Conservation (phyloP, 371 early-diverging fungal genomes). For the Circinella minor region DNA sequence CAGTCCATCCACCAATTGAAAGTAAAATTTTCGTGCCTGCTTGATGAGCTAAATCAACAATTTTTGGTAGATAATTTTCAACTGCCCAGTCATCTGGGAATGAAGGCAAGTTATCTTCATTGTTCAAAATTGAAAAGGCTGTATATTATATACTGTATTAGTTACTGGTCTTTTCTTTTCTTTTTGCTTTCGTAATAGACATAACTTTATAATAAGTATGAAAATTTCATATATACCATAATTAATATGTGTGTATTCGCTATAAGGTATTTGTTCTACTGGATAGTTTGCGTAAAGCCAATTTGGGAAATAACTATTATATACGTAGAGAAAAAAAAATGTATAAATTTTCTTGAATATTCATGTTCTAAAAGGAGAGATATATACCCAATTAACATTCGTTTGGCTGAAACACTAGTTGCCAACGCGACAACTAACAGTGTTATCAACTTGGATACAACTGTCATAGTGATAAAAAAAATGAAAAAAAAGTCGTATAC, state of each 20-base stretch:
- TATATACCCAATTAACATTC: constrained; percentile 42
- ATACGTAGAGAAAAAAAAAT: too few species aligned
- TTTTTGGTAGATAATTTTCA: constrained; percentile 41
- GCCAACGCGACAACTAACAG: constrained; percentile 23
- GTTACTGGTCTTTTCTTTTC: background rate
- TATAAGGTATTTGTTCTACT: constrained; percentile 44
- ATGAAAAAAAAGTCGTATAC: background rate
- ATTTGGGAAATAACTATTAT: constrained; percentile 59
- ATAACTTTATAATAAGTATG: too few species aligned
- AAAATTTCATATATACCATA: constrained; percentile 44
- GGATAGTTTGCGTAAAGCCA: constrained; percentile 63
- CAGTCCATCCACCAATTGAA: constrained; percentile 84
- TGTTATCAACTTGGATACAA: constrained; percentile 20
- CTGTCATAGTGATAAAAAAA: background rate
- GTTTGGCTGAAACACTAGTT: constrained; percentile 26
- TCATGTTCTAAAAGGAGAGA: background rate
- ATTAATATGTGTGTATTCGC: constrained; percentile 67
- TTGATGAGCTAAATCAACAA: constrained; percentile 56
- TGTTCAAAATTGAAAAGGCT: constrained; percentile 51
- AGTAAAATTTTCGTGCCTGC: constrained; percentile 67
- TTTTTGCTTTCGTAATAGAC: background rate
- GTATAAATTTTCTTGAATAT: too few species aligned
- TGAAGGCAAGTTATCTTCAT: constrained; percentile 36
- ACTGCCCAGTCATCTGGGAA: constrained; percentile 57
- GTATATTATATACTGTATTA: background rate